Percentiles rank a stretch among this genome's conserved stretches.
These are phyloP conservation scores for Phytophthora ramorum DNA, from an alignment of 352 stramenopile genomes.

Conservation along the genomic window DNA sequence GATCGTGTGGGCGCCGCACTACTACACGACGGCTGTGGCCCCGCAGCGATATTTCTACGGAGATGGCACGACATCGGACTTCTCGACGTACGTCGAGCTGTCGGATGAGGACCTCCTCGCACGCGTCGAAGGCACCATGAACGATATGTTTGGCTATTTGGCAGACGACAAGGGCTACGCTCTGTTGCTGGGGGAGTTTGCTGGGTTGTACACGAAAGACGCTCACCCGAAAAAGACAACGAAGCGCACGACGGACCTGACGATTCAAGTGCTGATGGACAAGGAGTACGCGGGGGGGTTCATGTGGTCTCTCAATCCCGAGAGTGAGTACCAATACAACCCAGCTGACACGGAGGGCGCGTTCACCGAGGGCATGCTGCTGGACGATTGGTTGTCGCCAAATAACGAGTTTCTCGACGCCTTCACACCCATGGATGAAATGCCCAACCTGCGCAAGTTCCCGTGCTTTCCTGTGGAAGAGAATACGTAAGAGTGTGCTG, in stretches of 20 bases:
- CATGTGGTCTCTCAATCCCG: slow-evolving; percentile 87
- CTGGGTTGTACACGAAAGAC: slow-evolving; percentile 74
- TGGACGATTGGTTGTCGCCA: slow-evolving; percentile 82
- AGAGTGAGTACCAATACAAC: slow-evolving; percentile 83
- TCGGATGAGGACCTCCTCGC: slow-evolving; percentile 56
- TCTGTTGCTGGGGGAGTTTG: slow-evolving; percentile 80
- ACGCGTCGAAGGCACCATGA: slow-evolving; percentile 66
- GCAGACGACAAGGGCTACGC: slow-evolving; percentile 53
- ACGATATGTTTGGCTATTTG: slow-evolving; percentile 83
- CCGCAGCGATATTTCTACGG: slow-evolving; percentile 84
- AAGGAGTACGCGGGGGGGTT: slow-evolving; percentile 76
- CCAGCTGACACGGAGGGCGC: slow-evolving; percentile 57
- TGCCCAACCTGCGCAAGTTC: slow-evolving; percentile 66
- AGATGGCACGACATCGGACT: slow-evolving; percentile 54
- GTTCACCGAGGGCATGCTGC: slow-evolving; percentile 76
- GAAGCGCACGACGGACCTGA: slow-evolving; percentile 76
- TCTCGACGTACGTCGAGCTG: slow-evolving; percentile 64
- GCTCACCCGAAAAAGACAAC: slow-evolving; percentile 71
- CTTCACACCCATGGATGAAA: slow-evolving; percentile 69
- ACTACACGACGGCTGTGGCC: slow-evolving; percentile 81
- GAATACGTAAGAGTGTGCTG: slow-evolving; percentile 4
- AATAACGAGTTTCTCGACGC: slow-evolving; percentile 74
- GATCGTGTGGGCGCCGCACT: slow-evolving; percentile 83
- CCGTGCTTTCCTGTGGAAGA: slow-evolving; percentile 66
- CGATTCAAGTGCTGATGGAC: slow-evolving; percentile 68